These are phyloP conservation scores for Cardiospermum halicacabum DNA, from an alignment of 345 rosid species.

Conservation along the genomic window DNA sequence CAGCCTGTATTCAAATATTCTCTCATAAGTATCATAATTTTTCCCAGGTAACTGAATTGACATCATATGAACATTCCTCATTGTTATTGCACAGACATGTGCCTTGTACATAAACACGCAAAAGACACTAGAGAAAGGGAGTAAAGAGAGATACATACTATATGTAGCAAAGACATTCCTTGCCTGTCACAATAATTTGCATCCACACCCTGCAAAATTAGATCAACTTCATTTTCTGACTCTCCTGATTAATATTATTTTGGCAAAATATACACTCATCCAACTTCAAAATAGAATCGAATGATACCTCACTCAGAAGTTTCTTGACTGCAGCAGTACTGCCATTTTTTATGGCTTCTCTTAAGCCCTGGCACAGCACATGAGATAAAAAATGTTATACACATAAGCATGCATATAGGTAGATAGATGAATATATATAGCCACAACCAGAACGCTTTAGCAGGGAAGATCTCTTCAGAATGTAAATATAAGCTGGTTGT, in stretches of 20 bases:
- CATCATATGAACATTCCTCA: background rate
- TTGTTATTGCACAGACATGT: background rate
- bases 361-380: slow-evolving; percentile 56
- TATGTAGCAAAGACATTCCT: slow-evolving; percentile 84
- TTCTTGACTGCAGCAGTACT: slow-evolving; percentile 70
- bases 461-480: slow-evolving; percentile 5
- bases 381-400: background rate
- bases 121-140: background rate
- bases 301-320: slow-evolving; percentile 71
- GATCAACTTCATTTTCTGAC: slow-evolving; percentile 2
- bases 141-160: slow-evolving; percentile 40
- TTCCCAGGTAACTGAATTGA: background rate
- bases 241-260: background rate
- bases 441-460: background rate
- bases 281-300: slow-evolving; percentile 9
- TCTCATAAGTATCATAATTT: slow-evolving; percentile 15
- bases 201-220: slow-evolving; percentile 64
- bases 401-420: no score
- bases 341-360: slow-evolving; percentile 95
- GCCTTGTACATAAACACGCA: background rate
- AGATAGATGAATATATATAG: no score
- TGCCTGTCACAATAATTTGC: slow-evolving; percentile 90
- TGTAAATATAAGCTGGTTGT: background rate
- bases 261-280: background rate
- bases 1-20: slow-evolving; percentile 45